Percentiles rank a stretch among this genome's conserved stretches.
Conservation (phyloP, 441 rosid species). For the Adansonia madagascariensis region DNA sequence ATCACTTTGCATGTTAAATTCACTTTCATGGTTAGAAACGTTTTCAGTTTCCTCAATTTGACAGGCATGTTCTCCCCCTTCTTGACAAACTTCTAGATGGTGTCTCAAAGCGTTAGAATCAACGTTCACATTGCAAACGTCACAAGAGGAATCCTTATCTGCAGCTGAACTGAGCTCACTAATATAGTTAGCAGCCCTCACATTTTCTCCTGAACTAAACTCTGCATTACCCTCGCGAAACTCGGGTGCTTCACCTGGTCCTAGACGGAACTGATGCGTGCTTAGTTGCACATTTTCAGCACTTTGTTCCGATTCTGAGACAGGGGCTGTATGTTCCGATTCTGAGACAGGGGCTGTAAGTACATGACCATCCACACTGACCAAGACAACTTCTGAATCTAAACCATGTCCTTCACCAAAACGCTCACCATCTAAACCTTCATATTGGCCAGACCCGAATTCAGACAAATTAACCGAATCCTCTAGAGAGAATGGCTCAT, state of each 20-base stretch:
- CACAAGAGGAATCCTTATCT: constrained; percentile 33
- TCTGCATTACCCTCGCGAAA: constrained; percentile 61
- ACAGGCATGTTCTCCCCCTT: constrained; percentile 39
- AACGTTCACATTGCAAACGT: constrained; percentile 25
- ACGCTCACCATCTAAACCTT: constrained; percentile 46
- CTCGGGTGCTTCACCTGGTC: constrained; percentile 67
- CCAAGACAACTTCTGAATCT: constrained; percentile 75
- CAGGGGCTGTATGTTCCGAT: constrained; percentile 44
- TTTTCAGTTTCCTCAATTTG: constrained; percentile 31
- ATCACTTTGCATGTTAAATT: constrained; percentile 27
- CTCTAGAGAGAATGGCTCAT: constrained; percentile 57
- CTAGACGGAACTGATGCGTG: constrained; percentile 77
- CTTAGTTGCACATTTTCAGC: constrained; percentile 55
- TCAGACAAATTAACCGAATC: constrained; percentile 52
- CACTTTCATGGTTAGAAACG: constrained; percentile 31
- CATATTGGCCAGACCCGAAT: constrained; percentile 51
- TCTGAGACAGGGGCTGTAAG: constrained; percentile 71
- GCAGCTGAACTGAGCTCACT: constrained; percentile 44
- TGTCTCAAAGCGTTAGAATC: constrained; percentile 28
- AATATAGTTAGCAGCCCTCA: constrained; percentile 54
- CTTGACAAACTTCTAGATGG: constrained; percentile 38
- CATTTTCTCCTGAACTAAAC: constrained; percentile 54
- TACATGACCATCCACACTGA: constrained; percentile 82
- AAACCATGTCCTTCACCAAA: constrained; percentile 51
- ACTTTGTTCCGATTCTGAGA: constrained; percentile 42